Percentiles rank a stretch among this genome's conserved stretches.
phyloP scores from a whole-genome alignment of 306 rosid genomes.

The Phaseolus lunatus region DNA sequence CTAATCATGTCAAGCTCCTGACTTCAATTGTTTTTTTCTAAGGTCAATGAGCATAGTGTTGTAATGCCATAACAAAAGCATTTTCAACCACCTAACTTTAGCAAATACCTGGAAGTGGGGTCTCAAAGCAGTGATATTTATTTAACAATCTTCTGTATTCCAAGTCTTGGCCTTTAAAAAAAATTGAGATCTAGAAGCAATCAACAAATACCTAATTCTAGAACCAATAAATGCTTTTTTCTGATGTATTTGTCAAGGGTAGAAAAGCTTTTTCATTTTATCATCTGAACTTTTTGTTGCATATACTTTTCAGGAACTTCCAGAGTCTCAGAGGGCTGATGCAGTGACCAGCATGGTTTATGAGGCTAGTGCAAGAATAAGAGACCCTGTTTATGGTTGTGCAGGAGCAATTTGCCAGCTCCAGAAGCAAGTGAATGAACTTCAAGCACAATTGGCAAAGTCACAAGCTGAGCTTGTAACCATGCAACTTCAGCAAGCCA shows the following conservation, averaged over 20 bases:
- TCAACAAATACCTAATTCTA: neutral
- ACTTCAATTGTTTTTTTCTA: neutral
- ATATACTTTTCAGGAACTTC: constrained; percentile 68
- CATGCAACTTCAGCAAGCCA: constrained; percentile 89
- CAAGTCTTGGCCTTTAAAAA: constrained; percentile 24
- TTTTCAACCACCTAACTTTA: constrained; percentile 43
- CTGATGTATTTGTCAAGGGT: neutral
- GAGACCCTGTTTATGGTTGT: constrained; percentile 93
- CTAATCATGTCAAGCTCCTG: constrained; percentile 20
- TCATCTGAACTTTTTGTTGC: constrained; percentile 23
- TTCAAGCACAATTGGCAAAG: constrained; percentile 85
- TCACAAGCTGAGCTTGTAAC: constrained; percentile 82
- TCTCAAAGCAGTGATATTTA: constrained; percentile 33
- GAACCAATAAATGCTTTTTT: neutral
- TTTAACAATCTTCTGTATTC: constrained; percentile 19
- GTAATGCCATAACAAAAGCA: constrained; percentile 25
- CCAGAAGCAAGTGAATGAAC: constrained; percentile 83
- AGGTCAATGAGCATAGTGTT: neutral
- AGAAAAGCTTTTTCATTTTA: neutral
- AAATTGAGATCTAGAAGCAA: neutral
- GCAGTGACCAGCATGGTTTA: constrained; percentile 97
- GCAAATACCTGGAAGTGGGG: constrained; percentile 49
- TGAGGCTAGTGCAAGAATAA: constrained; percentile 86
- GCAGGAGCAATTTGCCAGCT: constrained; percentile 93
- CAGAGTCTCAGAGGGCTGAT: constrained; percentile 85